Evolutionary conservation across 331 rosid species (phyloP).

Genomic region (Rosa hybrid): DNA sequence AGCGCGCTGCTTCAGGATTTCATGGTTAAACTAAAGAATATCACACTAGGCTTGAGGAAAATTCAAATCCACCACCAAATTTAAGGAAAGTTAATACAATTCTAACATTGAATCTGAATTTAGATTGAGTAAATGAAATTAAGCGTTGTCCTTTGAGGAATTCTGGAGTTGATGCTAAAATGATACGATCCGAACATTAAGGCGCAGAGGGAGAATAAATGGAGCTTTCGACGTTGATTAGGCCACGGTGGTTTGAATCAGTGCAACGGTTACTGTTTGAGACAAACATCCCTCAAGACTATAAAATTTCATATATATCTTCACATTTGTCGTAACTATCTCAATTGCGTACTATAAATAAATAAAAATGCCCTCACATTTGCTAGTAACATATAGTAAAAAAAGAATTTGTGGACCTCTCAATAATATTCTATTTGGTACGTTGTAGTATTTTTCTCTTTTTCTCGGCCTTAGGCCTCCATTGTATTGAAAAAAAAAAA

Average conservation of each 20-base stretch:
- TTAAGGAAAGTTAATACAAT: background rate
- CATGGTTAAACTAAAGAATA: background rate
- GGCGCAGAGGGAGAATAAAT: conserved; percentile 25
- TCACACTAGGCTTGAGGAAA: background rate
- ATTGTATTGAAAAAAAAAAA: background rate
- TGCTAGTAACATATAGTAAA: background rate
- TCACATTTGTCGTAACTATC: background rate
- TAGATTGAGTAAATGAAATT: background rate
- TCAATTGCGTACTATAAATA: background rate
- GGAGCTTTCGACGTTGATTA: conserved; percentile 40
- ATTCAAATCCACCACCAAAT: background rate
- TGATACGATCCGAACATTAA: conserved; percentile 41
- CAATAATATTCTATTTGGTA: background rate
- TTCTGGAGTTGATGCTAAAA: conserved; percentile 11
- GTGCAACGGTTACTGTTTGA: background rate
- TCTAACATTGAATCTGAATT: background rate
- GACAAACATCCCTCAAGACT: background rate
- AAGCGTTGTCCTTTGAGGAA: background rate
- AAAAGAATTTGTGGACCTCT: background rate
- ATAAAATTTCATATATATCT: background rate
- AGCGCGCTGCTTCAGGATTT: background rate
- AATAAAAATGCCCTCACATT: background rate
- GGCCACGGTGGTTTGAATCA: conserved; percentile 44
- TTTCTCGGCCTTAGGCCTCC: background rate
- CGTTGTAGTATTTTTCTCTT: no score